phyloP scores from a whole-genome alignment of 2,329 filamentous ascomycete species.

The Nigrograna mackinnonii region DNA sequence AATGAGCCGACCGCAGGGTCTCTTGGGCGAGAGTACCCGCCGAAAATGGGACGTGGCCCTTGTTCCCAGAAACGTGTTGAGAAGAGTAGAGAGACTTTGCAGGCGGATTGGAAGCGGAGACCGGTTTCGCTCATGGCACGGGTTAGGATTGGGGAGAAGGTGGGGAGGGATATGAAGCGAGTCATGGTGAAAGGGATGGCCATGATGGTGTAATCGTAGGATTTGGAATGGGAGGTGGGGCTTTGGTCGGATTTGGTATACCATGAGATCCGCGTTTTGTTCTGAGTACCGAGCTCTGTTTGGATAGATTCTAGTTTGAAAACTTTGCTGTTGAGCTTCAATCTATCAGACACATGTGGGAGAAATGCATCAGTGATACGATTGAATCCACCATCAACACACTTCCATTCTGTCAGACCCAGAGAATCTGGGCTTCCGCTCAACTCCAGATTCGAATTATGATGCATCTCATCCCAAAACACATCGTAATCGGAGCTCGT shows the following conservation, averaged over 20 bases:
- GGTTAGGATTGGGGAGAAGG: slow-evolving; percentile 49
- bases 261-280: background rate
- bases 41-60: slow-evolving; percentile 57
- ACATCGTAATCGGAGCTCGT: background rate
- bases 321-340: slow-evolving; percentile 58
- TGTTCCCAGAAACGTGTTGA: slow-evolving; percentile 62
- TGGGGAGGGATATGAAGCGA: slow-evolving; percentile 60
- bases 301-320: slow-evolving; percentile 52
- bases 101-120: slow-evolving; percentile 48
- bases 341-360: slow-evolving; percentile 59
- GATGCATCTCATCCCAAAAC: background rate
- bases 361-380: slow-evolving; percentile 63
- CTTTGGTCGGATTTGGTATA: background rate
- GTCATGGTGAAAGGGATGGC: slow-evolving; percentile 65
- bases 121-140: slow-evolving; percentile 43
- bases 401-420: slow-evolving; percentile 54
- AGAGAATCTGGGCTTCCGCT: background rate
- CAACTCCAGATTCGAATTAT: background rate
- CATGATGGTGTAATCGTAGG: slow-evolving; percentile 66
- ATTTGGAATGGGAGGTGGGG: slow-evolving; percentile 20
- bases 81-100: slow-evolving; percentile 67
- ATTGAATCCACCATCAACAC: slow-evolving; percentile 62
- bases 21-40: slow-evolving; percentile 62
- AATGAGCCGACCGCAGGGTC: slow-evolving; percentile 62
- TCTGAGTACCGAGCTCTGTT: background rate